These are phyloP conservation scores for Teratosphaeria epicoccoides DNA, from an alignment of 2,329 filamentous ascomycete genomes.

Conservation along the genomic window DNA sequence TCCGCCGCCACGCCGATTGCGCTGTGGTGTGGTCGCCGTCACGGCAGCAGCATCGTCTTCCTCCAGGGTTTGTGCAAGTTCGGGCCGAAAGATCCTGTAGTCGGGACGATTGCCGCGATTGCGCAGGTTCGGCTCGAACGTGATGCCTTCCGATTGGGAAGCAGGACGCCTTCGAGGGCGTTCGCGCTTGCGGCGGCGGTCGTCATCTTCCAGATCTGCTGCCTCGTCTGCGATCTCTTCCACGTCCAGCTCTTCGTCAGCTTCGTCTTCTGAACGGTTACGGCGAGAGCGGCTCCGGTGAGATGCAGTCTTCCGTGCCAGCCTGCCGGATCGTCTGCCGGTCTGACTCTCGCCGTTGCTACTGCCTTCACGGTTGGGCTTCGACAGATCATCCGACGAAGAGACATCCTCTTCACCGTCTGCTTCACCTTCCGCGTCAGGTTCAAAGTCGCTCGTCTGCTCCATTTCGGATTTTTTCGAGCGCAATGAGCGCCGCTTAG, in stretches of 20 bases:
- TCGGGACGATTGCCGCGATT: constrained; percentile 64
- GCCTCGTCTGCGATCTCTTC: constrained; percentile 46
- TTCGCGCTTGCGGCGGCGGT: constrained; percentile 32
- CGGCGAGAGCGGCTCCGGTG: constrained; percentile 33
- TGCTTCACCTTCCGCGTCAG: constrained; percentile 45
- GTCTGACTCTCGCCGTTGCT: constrained; percentile 34
- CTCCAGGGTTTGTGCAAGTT: constrained; percentile 60
- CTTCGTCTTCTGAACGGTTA: constrained; percentile 35
- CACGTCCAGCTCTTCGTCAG: constrained; percentile 37
- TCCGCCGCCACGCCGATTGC: constrained; percentile 52
- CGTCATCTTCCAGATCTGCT: constrained; percentile 46
- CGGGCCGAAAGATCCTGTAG: constrained; percentile 75
- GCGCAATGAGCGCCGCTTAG: constrained; percentile 32
- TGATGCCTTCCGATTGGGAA: constrained; percentile 16
- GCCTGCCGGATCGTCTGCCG: constrained; percentile 42
- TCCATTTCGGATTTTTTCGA: constrained; percentile 36
- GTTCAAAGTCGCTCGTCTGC: constrained; percentile 55
- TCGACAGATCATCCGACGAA: constrained; percentile 38
- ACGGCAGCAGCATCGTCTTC: constrained; percentile 60
- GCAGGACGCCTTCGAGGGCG: constrained; percentile 27
- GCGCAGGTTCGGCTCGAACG: constrained; percentile 41
- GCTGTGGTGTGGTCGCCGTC: constrained; percentile 49
- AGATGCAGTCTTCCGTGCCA: constrained; percentile 39
- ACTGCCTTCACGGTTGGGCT: constrained; percentile 32
- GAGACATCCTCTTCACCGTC: constrained; percentile 45